Base-by-base conservation (phyloP, 306 rosid species). In the Vachellia pachyceras region DNA sequence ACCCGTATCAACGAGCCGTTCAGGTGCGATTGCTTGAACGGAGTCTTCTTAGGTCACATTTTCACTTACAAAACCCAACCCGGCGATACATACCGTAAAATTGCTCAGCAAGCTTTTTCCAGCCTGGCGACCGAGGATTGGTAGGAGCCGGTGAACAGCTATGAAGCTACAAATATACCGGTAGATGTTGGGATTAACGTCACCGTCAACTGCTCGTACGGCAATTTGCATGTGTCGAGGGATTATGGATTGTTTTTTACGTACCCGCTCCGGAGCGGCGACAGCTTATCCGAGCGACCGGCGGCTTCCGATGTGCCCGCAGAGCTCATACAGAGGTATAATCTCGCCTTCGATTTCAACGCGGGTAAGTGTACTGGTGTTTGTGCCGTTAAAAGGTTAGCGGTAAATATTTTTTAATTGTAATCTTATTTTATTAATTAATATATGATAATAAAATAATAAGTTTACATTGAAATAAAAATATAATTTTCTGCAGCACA, bases 331-430 rank as follows among this genome's bases (percentile, higher is more conserved):
- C 57, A 42, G 82, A 47, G 22, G 69, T 90, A 89, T 73, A 92
- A 92, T 74, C 80, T 73, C 5, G 80, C 72, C 13, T 40, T 82
- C 3, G 25, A 87, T 76, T 87, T 88, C 37, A 41, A 64, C 47
- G 79, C 86, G 0, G 91, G 85, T n/a, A 4, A 45, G 39, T 13
- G 75, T 22, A 9, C 55, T 89, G 5, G 85, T 92, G 3, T 90
- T 88, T 84, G 73, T 92, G 91, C 97, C 97, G 86, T 92, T 95
- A 1, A 89, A 72, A 92, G 97, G 97, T 92, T 17, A 80, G 85
- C 29, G 58, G 39, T 65, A 10, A 61, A 25, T 23, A 11, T 10
- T 23, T 25, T 25, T 58, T 52, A 17, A 18, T 49, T 14, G 20
- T 17, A 50, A 50, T 50, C 22, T 4, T 52, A 18, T 3, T 52